Evolutionary conservation across 2,329 filamentous ascomycete genomes (phyloP).

Genomic region (Incumbomyces lentus): DNA sequence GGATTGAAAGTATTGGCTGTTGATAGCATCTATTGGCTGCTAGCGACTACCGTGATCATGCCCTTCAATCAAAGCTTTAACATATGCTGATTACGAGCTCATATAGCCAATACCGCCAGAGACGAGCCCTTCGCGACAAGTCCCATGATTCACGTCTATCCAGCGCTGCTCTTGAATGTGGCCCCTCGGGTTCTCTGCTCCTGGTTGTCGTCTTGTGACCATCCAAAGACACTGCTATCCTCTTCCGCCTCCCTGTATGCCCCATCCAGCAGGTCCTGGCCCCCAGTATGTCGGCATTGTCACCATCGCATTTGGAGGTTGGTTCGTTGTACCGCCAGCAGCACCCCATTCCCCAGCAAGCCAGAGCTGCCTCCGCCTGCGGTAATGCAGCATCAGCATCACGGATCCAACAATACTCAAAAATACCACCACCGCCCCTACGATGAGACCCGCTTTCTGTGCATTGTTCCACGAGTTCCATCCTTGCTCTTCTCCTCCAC

Average conservation of each 20-base stretch:
- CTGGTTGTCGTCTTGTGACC: not conserved
- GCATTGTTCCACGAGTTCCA: slow-evolving; percentile 23
- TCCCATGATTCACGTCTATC: too few species aligned
- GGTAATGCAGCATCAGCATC: slow-evolving; percentile 9
- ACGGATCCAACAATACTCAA: slow-evolving; percentile 19
- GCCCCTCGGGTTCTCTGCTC: too few species aligned
- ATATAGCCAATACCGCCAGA: too few species aligned
- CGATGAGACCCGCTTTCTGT: slow-evolving; percentile 23
- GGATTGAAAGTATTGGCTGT: too few species aligned
- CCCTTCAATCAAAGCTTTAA: too few species aligned
- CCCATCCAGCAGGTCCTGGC: slow-evolving; percentile 4
- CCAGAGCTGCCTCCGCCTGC: slow-evolving; percentile 15
- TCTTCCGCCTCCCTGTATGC: not conserved
- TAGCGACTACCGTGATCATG: too few species aligned
- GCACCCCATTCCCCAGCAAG: slow-evolving; percentile 13
- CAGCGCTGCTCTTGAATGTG: not conserved
- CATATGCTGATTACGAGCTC: too few species aligned
- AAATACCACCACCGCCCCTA: slow-evolving; percentile 19
- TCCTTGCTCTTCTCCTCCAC: slow-evolving; percentile 8
- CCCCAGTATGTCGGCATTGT: not conserved
- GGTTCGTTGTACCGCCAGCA: not conserved
- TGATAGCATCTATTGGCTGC: too few species aligned
- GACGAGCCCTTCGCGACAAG: too few species aligned
- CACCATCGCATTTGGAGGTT: not conserved
- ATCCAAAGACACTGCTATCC: not conserved